Conservation (phyloP, 305 asterid species). For the Fraxinus dipetala region DNA sequence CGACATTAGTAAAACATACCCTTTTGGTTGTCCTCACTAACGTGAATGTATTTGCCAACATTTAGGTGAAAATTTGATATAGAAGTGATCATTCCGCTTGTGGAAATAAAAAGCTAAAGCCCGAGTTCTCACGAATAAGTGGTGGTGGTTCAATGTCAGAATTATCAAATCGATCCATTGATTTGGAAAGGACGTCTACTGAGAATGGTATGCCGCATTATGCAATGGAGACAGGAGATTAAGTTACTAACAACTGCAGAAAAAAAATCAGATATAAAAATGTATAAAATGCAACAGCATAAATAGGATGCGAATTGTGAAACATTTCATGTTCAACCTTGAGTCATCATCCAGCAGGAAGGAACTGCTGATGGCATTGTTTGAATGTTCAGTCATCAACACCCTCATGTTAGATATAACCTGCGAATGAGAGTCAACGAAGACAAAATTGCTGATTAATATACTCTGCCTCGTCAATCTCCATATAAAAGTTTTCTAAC, state of each 20-base stretch:
- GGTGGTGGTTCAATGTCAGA: slow-evolving; percentile 97
- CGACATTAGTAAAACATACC: slow-evolving; percentile 5
- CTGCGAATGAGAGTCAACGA: slow-evolving; percentile 32
- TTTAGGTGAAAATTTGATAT: slow-evolving; percentile 12
- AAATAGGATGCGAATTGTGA: background rate
- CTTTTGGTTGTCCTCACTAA: slow-evolving; percentile 11
- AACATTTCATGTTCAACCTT: slow-evolving; percentile 49
- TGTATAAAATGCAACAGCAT: slow-evolving; percentile 10
- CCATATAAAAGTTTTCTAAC: background rate
- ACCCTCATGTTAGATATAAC: slow-evolving; percentile 54
- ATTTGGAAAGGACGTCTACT: slow-evolving; percentile 88
- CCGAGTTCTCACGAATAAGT: slow-evolving; percentile 90
- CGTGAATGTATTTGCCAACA: slow-evolving; percentile 19
- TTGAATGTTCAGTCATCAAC: slow-evolving; percentile 54
- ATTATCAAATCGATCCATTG: slow-evolving; percentile 80
- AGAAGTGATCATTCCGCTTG: slow-evolving; percentile 47
- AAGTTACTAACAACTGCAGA: background rate
- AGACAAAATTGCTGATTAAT: background rate
- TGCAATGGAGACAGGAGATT: background rate
- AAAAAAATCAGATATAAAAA: background rate
- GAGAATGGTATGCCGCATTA: slow-evolving; percentile 91
- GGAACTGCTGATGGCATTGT: slow-evolving; percentile 54
- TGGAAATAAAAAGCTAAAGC: slow-evolving; percentile 90
- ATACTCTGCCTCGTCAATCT: background rate
- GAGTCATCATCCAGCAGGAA: slow-evolving; percentile 40